Evolutionary conservation across 805 yeast genomes (phyloP).

Genomic region (Nakazawaea ernobii): DNA sequence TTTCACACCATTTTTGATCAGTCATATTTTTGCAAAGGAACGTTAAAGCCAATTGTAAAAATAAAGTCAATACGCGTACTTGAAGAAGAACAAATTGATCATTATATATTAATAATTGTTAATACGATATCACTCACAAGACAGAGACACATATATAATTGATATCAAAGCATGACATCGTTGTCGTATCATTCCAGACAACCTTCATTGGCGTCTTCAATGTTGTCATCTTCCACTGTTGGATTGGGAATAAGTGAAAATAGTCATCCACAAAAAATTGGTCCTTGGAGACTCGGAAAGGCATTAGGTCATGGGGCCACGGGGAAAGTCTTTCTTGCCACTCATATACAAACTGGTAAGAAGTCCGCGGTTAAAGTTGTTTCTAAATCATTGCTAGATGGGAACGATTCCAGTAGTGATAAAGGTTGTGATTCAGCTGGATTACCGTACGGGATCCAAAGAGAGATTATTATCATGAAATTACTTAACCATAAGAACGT

Average conservation of each 20-base stretch:
- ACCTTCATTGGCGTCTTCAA: constrained; percentile 53
- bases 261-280: constrained; percentile 49
- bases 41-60: not conserved
- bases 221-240: constrained; percentile 37
- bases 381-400: constrained; percentile 49
- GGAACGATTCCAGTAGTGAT: constrained; percentile 18
- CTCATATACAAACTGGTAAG: constrained; percentile 62
- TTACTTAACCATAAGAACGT: constrained; percentile 90
- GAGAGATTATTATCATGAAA: constrained; percentile 97
- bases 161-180: constrained; percentile 1
- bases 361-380: constrained; percentile 82
- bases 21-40: no score
- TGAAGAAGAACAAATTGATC: no score
- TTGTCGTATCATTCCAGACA: constrained; percentile 46
- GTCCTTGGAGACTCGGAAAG: constrained; percentile 80
- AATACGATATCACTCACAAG: not conserved
- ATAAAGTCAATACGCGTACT: not conserved
- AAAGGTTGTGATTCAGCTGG: constrained; percentile 47
- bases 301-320: constrained; percentile 82
- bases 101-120: no score
- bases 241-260: constrained; percentile 25
- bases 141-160: not conserved
- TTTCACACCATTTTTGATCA: no score
- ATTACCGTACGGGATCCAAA: constrained; percentile 90
- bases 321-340: constrained; percentile 72